A percentile compares a stretch with the other conserved stretches of the same genome.
These are phyloP conservation scores for Talaromyces sp. DNA, from an alignment of 2,329 filamentous ascomycete species.

Conservation along the genomic window DNA sequence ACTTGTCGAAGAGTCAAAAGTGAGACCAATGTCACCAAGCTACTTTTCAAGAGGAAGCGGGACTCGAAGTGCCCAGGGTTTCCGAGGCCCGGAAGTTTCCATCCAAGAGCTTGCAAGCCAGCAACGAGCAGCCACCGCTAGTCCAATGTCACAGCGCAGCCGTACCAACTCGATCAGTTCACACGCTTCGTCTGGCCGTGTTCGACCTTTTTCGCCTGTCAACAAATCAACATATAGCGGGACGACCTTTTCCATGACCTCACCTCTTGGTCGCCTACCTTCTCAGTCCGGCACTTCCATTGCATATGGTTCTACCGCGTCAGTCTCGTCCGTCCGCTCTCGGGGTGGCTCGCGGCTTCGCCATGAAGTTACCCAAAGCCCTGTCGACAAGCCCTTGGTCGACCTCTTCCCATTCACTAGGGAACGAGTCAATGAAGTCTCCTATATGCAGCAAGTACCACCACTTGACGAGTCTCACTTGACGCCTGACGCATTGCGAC, in stretches of 20 bases:
- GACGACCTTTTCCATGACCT: slow-evolving; percentile 48
- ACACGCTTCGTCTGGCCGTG: slow-evolving; percentile 50
- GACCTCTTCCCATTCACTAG: slow-evolving; percentile 87
- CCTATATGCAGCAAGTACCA: slow-evolving; percentile 70
- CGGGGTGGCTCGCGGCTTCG: slow-evolving; percentile 66
- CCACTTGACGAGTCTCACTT: slow-evolving; percentile 58
- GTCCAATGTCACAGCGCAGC: slow-evolving; percentile 62
- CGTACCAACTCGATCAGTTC: slow-evolving; percentile 64
- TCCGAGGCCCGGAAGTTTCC: slow-evolving; percentile 56
- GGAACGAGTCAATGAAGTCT: slow-evolving; percentile 75
- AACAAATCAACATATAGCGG: slow-evolving; percentile 45
- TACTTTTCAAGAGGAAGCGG: slow-evolving; percentile 25
- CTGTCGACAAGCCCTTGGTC: slow-evolving; percentile 67
- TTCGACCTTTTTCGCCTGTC: slow-evolving; percentile 42
- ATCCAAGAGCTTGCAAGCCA: slow-evolving; percentile 60
- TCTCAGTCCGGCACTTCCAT: slow-evolving; percentile 43
- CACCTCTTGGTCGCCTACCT: slow-evolving; percentile 35
- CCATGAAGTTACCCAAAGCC: slow-evolving; percentile 76
- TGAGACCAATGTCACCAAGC: slow-evolving; percentile 29
- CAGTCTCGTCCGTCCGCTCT: slow-evolving; percentile 48
- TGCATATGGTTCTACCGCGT: slow-evolving; percentile 45
- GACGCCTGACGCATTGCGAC: slow-evolving; percentile 73
- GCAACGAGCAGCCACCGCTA: slow-evolving; percentile 65
- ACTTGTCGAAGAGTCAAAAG: slow-evolving; percentile 66
- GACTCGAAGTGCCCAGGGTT: slow-evolving; percentile 27